Base-by-base conservation (phyloP, 2,329 filamentous ascomycete species). In the Penicillium sp. region DNA sequence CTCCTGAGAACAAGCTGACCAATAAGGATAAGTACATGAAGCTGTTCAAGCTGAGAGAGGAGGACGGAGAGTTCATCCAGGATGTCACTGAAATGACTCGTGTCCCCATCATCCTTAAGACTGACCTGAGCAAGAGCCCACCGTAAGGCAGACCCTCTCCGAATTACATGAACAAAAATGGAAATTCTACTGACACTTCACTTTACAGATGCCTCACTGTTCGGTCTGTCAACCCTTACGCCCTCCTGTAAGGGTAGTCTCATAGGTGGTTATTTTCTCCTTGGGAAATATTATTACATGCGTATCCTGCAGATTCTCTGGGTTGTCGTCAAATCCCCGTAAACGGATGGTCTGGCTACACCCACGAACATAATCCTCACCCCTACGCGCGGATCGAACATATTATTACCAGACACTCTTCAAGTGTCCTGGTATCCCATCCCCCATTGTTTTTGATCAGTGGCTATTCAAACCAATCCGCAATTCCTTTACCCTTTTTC, bases 1-100 rank as follows among this genome's bases (percentile, higher is more conserved):
- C 85, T 46, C 84, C 88, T 4, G 92, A 96, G 76, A 82, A 84
- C 51, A 91, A 91, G 69, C 76, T 94, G 70, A 90, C 83, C 60
- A 91, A 94, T 78, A 97, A 96, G 82, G 91, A 97, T 80, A 97
- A 96, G 79, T 99, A 97, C 75, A 76, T 96, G 58, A 90, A 87
- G 70, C 80, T 94, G 59, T 97, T 97, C 79, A 86, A 87, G 63
- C 81, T 99, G 62, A 84, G 94, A 46, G 93, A 99, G 73, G 90
- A 96, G 75, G 88, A 89, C 63, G 93, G 93, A 60, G 90, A 97
- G 65, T 95, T 95, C 78, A 97, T 99, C 68, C 94, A 99, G 77
- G 94, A 99, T 73, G 91, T 99, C 61, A 92, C 87, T 51, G 94
- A 99, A 80, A 97, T 99, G 92, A 93, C 91, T 36, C 84, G 93